Percentiles rank a stretch among this genome's conserved stretches.
Evolutionary conservation across 768 basidiomycete genomes (phyloP).

Genomic region (Suillus brevipes): DNA sequence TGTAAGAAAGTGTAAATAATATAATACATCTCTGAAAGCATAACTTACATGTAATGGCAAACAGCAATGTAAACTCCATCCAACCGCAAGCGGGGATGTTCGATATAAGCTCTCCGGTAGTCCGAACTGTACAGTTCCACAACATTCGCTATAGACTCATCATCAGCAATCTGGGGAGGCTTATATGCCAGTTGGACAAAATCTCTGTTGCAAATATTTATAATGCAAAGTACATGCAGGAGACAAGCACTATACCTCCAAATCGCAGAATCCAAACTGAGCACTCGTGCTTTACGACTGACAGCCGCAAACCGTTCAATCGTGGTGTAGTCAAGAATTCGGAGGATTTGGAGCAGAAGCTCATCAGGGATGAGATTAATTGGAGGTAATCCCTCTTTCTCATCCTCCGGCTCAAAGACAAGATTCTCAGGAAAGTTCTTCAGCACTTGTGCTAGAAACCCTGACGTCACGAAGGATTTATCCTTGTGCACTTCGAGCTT

Average conservation of each 20-base stretch:
- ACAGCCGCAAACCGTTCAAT: constrained; percentile 79
- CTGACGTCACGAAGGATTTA: constrained; percentile 25
- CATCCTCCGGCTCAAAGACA: constrained; percentile 69
- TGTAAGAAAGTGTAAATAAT: constrained; percentile 10
- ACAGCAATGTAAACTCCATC: constrained; percentile 93
- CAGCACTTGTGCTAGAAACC: constrained; percentile 49
- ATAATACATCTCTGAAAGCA: constrained; percentile 6
- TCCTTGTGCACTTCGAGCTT: constrained; percentile 59
- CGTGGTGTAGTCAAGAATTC: constrained; percentile 60
- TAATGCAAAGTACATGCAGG: background rate
- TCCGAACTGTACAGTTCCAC: constrained; percentile 55
- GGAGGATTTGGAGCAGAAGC: constrained; percentile 66
- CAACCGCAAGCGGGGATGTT: constrained; percentile 80
- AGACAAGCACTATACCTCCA: constrained; percentile 63
- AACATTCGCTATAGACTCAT: constrained; percentile 49
- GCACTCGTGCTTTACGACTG: constrained; percentile 69
- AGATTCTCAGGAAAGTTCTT: constrained; percentile 48
- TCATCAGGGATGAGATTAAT: constrained; percentile 74
- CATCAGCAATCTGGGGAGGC: constrained; percentile 68
- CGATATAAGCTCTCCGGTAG: constrained; percentile 76
- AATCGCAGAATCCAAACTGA: constrained; percentile 67
- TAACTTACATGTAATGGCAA: constrained; percentile 79
- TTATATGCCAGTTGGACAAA: constrained; percentile 67
- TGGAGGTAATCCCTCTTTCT: constrained; percentile 48
- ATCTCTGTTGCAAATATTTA: constrained; percentile 41